Evolutionary conservation across 805 yeast genomes (phyloP).

Genomic region (Barnettozyma populi): DNA sequence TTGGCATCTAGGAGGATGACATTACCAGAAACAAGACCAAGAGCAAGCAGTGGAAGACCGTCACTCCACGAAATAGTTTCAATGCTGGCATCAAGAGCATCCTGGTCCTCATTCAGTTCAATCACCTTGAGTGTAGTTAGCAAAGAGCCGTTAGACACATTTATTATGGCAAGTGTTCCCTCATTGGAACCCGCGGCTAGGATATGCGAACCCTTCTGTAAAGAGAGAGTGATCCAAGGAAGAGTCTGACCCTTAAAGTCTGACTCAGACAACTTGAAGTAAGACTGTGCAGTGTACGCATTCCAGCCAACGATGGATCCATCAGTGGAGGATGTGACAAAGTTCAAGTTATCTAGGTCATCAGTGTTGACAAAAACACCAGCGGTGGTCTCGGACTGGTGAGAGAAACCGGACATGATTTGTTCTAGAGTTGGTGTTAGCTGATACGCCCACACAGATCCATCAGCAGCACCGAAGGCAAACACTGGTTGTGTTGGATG

Average conservation of each 20-base stretch:
- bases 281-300: slow-evolving; percentile 67
- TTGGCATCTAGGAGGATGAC: slow-evolving; percentile 76
- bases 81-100: slow-evolving; percentile 59
- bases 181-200: slow-evolving; percentile 84
- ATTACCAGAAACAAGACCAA: slow-evolving; percentile 87
- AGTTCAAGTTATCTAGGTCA: slow-evolving; percentile 51
- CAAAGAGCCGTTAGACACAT: slow-evolving; percentile 66
- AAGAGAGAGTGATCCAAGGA: slow-evolving; percentile 80
- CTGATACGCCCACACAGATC: slow-evolving; percentile 91
- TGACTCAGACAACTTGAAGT: slow-evolving; percentile 58
- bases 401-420: slow-evolving; percentile 75
- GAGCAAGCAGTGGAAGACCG: slow-evolving; percentile 59
- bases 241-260: slow-evolving; percentile 71
- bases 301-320: slow-evolving; percentile 87
- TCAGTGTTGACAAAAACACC: slow-evolving; percentile 67
- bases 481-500: slow-evolving; percentile 79
- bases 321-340: slow-evolving; percentile 80
- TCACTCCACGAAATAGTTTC: slow-evolving; percentile 85
- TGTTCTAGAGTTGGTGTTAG: slow-evolving; percentile 58
- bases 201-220: slow-evolving; percentile 43
- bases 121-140: slow-evolving; percentile 61
- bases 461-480: slow-evolving; percentile 90
- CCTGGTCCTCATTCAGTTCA: slow-evolving; percentile 49
- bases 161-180: slow-evolving; percentile 77
- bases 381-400: slow-evolving; percentile 71